phyloP scores from a whole-genome alignment of 305 asterid species.

The Salvia sclarea region DNA sequence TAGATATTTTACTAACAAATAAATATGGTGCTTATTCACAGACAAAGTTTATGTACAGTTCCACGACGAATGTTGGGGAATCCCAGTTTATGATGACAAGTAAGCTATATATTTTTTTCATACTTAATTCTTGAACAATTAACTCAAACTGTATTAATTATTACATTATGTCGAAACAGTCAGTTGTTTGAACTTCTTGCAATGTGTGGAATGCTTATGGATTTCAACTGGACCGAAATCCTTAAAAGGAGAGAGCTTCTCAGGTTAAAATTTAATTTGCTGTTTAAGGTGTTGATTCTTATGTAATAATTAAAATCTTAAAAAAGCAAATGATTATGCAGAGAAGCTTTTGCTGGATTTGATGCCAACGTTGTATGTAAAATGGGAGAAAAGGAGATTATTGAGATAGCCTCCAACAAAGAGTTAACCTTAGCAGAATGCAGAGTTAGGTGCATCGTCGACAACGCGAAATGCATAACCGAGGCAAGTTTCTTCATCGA shows the following conservation, averaged over 20 bases:
- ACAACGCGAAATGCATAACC: conserved; percentile 80
- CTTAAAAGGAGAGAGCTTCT: conserved; percentile 65
- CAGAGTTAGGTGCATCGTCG: conserved; percentile 84
- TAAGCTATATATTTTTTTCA: conserved; percentile 32
- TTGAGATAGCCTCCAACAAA: conserved; percentile 54
- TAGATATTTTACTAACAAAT: background rate
- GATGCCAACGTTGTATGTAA: conserved; percentile 63
- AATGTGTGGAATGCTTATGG: conserved; percentile 95
- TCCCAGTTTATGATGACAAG: conserved; percentile 94
- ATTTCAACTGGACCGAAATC: conserved; percentile 93
- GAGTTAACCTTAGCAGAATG: conserved; percentile 66
- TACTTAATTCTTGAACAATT: background rate
- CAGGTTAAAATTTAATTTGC: conserved; percentile 44
- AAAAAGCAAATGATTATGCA: conserved; percentile 21
- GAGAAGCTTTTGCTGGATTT: conserved; percentile 77
- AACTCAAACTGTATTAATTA: background rate
- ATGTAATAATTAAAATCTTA: background rate
- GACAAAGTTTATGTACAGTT: conserved; percentile 77
- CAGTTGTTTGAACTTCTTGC: conserved; percentile 87
- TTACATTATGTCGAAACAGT: conserved; percentile 39
- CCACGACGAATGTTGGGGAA: conserved; percentile 99
- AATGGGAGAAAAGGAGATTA: conserved; percentile 73
- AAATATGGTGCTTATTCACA: conserved; percentile 31
- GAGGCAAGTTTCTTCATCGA: conserved; percentile 74
- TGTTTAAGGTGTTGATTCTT: background rate